Percentiles rank a stretch among this genome's conserved stretches.
phyloP scores from a whole-genome alignment of 2,329 filamentous ascomycete species.

The Fusarium citri region DNA sequence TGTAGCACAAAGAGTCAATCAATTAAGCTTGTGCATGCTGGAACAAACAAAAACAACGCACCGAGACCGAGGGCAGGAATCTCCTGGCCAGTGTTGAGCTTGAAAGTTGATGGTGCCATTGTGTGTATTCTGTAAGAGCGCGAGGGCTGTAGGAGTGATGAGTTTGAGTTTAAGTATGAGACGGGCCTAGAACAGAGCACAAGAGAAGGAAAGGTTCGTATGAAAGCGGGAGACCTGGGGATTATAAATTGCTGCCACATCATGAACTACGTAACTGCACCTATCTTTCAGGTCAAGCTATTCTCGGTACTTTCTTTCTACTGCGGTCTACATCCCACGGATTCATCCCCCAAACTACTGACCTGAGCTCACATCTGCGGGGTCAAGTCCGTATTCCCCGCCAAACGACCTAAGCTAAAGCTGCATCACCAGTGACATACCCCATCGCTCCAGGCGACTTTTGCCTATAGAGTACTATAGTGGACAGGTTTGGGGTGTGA shows the following conservation, averaged over 20 bases:
- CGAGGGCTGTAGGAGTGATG: not conserved
- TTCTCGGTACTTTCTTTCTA: not conserved
- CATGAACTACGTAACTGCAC: constrained; percentile 29
- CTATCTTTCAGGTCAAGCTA: not conserved
- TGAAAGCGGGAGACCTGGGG: constrained; percentile 17
- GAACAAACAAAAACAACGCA: constrained; percentile 49
- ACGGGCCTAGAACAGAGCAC: constrained; percentile 20
- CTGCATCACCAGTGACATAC: constrained; percentile 3
- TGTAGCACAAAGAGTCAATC: constrained; percentile 45
- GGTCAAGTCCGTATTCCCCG: constrained; percentile 42
- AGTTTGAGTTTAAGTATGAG: constrained; percentile 2
- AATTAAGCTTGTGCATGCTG: constrained; percentile 1
- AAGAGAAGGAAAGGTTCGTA: constrained; percentile 2
- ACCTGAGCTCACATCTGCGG: constrained; percentile 36
- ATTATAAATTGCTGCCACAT: constrained; percentile 39
- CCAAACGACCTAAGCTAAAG: constrained; percentile 29
- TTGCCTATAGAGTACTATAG: not conserved
- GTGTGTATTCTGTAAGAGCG: constrained; percentile 25
- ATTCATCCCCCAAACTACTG: constrained; percentile 24
- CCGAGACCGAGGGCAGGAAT: constrained; percentile 74
- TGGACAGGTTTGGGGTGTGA: constrained; percentile 34
- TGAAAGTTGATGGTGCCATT: constrained; percentile 69
- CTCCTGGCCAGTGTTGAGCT: constrained; percentile 71
- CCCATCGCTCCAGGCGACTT: constrained; percentile 8
- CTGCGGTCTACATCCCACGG: not conserved